A percentile compares a stretch with the other conserved stretches of the same genome.
Evolutionary conservation across 257 asterid genomes (phyloP).

Genomic region (Agastache rugosa): DNA sequence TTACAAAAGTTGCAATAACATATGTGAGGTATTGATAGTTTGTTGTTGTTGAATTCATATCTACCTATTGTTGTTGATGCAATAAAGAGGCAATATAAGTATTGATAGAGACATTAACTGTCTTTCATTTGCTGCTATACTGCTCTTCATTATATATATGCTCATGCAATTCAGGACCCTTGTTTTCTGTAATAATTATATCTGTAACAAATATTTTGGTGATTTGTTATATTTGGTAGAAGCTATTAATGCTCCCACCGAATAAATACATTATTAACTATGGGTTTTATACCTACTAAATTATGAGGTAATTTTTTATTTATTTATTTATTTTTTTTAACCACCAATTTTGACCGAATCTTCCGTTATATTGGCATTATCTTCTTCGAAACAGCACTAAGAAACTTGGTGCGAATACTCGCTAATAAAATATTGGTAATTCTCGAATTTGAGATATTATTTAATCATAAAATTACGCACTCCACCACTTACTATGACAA

Average conservation of each 20-base stretch:
- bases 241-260: neutral
- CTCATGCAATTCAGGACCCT: constrained; percentile 9
- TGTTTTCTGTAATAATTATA: neutral
- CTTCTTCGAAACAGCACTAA: no score
- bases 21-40: constrained; percentile 2
- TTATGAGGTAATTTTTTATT: no score
- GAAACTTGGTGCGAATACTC: no score
- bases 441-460: no score
- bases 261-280: neutral
- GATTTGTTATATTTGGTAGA: neutral
- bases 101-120: constrained; percentile 24
- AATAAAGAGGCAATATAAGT: neutral
- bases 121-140: neutral
- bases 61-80: constrained; percentile 11
- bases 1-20: neutral
- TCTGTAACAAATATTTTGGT: neutral
- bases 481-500: no score
- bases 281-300: neutral
- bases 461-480: no score
- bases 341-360: no score
- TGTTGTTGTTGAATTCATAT: neutral
- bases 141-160: neutral
- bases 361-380: no score
- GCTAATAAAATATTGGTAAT: no score
- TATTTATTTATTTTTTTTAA: no score